These are phyloP conservation scores for Ormosia emarginata DNA, from an alignment of 306 rosid genomes.

Conservation along the genomic window DNA sequence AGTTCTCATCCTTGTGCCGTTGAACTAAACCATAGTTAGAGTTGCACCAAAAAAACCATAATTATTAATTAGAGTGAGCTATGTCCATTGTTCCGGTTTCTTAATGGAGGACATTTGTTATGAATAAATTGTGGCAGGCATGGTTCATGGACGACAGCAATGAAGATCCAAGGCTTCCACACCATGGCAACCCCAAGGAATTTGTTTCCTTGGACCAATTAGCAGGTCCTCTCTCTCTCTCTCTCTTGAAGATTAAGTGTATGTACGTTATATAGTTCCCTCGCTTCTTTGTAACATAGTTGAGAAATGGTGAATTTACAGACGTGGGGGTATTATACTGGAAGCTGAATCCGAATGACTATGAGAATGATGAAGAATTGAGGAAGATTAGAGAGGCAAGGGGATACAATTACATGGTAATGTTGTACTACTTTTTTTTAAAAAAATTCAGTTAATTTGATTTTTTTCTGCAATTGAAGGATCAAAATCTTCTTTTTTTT, in stretches of 20 bases:
- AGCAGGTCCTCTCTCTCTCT: conserved; percentile 46
- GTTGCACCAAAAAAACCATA: neutral
- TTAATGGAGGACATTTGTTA: neutral
- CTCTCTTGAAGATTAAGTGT: neutral
- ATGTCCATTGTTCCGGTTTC: neutral
- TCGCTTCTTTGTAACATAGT: neutral
- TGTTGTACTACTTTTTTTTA: neutral
- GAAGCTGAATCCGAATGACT: conserved; percentile 39
- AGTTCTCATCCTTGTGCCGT: neutral
- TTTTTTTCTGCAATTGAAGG: neutral
- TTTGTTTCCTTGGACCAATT: conserved; percentile 50
- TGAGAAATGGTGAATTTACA: neutral
- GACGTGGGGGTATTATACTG: conserved; percentile 41
- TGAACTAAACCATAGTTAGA: neutral
- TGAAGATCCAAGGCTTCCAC: conserved; percentile 80
- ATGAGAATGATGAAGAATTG: conserved; percentile 64
- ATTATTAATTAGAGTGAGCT: neutral
- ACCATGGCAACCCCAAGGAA: conserved; percentile 52
- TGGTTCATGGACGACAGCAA: conserved; percentile 75
- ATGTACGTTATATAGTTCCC: neutral
- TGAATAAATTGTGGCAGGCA: conserved; percentile 41
- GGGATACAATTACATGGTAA: conserved; percentile 82
- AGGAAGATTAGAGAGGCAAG: conserved; percentile 64
- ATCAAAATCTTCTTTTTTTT: neutral
- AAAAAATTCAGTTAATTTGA: neutral